These are phyloP conservation scores for Deuterostichococcus epilithicus DNA, from an alignment of 139 green algal species.

Conservation along the genomic window DNA sequence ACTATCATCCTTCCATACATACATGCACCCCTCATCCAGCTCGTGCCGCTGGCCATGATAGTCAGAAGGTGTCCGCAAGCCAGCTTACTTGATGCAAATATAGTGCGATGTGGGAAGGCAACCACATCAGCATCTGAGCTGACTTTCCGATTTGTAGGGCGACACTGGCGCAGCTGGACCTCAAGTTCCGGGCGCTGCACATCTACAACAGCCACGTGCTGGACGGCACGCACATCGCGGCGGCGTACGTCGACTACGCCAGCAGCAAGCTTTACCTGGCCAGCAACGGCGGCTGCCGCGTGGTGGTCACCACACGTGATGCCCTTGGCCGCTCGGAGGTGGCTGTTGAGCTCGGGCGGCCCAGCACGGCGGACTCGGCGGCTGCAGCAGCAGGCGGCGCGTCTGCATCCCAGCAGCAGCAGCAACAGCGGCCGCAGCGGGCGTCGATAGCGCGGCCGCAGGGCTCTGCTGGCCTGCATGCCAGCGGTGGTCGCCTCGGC, in stretches of 20 bases:
- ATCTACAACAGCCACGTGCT: conserved; percentile 23
- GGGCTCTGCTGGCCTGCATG: not conserved
- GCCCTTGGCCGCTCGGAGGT: not conserved
- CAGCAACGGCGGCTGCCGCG: conserved; percentile 10
- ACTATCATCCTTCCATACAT: no score
- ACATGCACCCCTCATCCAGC: no score
- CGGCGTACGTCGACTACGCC: conserved; percentile 19
- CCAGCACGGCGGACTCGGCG: not conserved
- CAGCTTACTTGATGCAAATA: no score
- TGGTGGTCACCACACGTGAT: not conserved
- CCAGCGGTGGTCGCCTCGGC: not conserved
- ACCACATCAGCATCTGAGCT: no score
- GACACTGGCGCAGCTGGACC: conserved; percentile 5
- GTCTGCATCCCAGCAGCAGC: not conserved
- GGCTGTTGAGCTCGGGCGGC: not conserved
- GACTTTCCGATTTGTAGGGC: not conserved
- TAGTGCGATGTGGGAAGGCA: no score
- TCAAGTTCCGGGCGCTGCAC: conserved; percentile 15
- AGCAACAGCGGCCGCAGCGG: not conserved
- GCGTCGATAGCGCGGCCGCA: not conserved
- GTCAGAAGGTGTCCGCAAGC: no score
- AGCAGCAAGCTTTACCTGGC: conserved; percentile 11
- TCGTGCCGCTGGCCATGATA: no score
- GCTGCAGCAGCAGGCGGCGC: not conserved
- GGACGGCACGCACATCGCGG: conserved; percentile 13